Conservation (phyloP, 2,329 filamentous ascomycete genomes). For the Lasiodiplodia sp. region DNA sequence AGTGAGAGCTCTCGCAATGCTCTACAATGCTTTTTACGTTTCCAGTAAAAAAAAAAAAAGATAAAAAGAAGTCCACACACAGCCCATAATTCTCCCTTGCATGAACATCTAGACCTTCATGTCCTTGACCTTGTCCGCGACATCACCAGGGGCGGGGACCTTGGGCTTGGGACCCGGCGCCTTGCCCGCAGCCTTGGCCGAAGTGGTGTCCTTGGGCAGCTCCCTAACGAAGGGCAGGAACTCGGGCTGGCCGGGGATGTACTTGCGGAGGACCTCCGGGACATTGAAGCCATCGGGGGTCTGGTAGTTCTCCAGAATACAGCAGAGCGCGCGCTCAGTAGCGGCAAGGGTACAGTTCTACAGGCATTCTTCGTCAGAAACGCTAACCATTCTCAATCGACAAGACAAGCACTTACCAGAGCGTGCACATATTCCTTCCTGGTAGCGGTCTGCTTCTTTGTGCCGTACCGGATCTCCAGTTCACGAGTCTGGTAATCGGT, state of each 20-base stretch:
- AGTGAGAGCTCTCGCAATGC: constrained; percentile 9
- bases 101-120: constrained; percentile 29
- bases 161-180: constrained; percentile 34
- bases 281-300: constrained; percentile 71
- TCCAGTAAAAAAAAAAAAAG: background rate
- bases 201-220: constrained; percentile 33
- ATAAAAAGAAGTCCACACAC: background rate
- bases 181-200: constrained; percentile 40
- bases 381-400: background rate
- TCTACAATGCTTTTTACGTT: constrained; percentile 17
- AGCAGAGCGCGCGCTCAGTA: constrained; percentile 91
- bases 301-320: constrained; percentile 96
- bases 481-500: constrained; percentile 96
- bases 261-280: constrained; percentile 56
- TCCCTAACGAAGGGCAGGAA: constrained; percentile 91
- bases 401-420: constrained; percentile 50
- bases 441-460: constrained; percentile 75
- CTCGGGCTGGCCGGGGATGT: constrained; percentile 86
- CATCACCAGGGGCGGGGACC: constrained; percentile 27
- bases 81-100: background rate
- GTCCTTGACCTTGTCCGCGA: constrained; percentile 31
- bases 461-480: constrained; percentile 88
- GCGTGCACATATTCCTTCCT: constrained; percentile 96
- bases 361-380: background rate
- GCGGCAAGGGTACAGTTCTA: constrained; percentile 82